Base-by-base conservation (phyloP, 495 filamentous ascomycete species). In the Aspergillus kassunensis region DNA sequence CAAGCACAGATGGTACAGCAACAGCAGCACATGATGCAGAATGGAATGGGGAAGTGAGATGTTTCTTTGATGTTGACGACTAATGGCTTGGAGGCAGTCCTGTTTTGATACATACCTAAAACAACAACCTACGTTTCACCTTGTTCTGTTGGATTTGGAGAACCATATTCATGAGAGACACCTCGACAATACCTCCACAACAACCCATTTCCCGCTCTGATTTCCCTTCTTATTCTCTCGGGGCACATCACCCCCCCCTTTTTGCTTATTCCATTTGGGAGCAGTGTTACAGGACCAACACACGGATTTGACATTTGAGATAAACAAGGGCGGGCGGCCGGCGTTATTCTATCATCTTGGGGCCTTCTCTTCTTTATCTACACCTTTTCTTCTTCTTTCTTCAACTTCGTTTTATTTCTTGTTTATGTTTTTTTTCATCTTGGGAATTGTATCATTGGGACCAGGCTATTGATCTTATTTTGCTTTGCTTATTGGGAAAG, bases 1-100 rank as follows among this genome's bases (percentile, higher is more conserved):
- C 63, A 76, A 42, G 70, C 66, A 43, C 71, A 74, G 44, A 63
- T 60, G 24, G 53, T 66, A 33, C 69, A 75, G 37, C 68, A 74
- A 50, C 72, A 78, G 51, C 74, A 72, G 44, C 72, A 75, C 44
- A 74, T 74, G 66, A 75, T 72, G 74, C 70, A 74, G 31, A 72
- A 72, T 53, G 72, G 70, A 19, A 73, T 74, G 69, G 67, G 69
- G 10, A 70, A 67, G 33, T 72, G 58, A 62, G 33, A 25, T 11
- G 23, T 12, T 40, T 29, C 44, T 27, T 44, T 37, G 35, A 52
- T 9, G 25, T 37, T 39, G 40, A 44, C 20, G 40, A 49, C 18
- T 49, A 39, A 39, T 34, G 40, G 21, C 23, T 44, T 55, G 40
- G 46, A 19, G 42, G 21, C 42, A 27, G 29, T 15, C 35, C 25